Percentiles rank a stretch among this genome's conserved stretches.
Evolutionary conservation across 2,329 filamentous ascomycete genomes (phyloP).

Genomic region (Plenodomus lindquistii): DNA sequence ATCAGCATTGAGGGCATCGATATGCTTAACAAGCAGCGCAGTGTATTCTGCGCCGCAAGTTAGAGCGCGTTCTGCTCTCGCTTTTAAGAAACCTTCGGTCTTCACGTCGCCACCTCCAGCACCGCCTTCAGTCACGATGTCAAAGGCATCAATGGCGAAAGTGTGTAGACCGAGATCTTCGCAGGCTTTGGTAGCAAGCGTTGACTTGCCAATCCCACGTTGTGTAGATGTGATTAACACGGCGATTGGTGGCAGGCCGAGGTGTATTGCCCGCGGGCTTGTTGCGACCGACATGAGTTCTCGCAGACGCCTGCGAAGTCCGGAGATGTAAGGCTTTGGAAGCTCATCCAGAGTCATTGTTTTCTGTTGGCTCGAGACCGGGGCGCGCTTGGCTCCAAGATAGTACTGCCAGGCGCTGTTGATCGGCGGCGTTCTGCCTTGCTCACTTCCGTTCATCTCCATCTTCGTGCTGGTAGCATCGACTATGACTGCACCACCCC

Average conservation of each 20-base stretch:
- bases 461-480: conserved; percentile 87
- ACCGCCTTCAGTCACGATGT: conserved; percentile 89
- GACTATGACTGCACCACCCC: conserved; percentile 85
- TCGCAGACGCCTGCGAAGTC: conserved; percentile 66
- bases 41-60: conserved; percentile 85
- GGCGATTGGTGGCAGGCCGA: conserved; percentile 85
- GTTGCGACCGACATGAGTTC: conserved; percentile 88
- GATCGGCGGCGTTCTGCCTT: conserved; percentile 75
- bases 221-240: conserved; percentile 90
- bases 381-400: conserved; percentile 72
- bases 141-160: conserved; percentile 87
- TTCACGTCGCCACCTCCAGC: conserved; percentile 89
- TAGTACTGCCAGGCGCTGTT: conserved; percentile 89
- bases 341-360: conserved; percentile 51
- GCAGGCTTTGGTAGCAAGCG: conserved; percentile 74
- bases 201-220: conserved; percentile 90
- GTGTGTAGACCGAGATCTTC: conserved; percentile 88
- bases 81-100: conserved; percentile 87
- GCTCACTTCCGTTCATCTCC: conserved; percentile 87
- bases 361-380: conserved; percentile 62
- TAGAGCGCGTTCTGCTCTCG: conserved; percentile 84
- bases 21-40: conserved; percentile 81
- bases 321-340: conserved; percentile 49
- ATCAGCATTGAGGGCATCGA: conserved; percentile 89
- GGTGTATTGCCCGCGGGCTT: conserved; percentile 80